Base-by-base conservation (phyloP, 495 filamentous ascomycete species). In the Trichoderma parareesei region DNA sequence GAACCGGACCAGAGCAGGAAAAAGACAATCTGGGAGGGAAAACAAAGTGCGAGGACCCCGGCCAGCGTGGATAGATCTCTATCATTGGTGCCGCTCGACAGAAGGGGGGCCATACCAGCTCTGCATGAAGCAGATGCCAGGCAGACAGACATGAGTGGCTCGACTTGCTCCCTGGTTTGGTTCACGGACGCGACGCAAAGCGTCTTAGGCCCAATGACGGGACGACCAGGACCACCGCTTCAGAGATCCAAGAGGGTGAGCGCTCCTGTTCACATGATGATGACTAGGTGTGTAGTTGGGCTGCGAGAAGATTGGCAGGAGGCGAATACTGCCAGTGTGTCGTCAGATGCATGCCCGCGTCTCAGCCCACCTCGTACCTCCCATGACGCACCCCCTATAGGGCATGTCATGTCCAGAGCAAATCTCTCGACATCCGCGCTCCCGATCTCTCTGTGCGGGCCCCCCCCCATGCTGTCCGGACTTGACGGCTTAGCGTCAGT, bases 41-140 rank as follows among this genome's bases (percentile, higher is more conserved):
- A 65, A 48, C 27, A 65, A 65, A 65, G 44, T 27, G 27, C 27
- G 41, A 64, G 40, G 40, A 64, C n/a, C 38, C 9, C 10, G 37
- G 7, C 62, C 38, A 57, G 43, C 55, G 63, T 55, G 46, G 63
- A 64, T 20, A 27, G 41, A 18, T 27, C 33, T 53, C 53, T 57
- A 37, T 57, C 53, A 57, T 57, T 57, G 53, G 53, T 27, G 53
- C 53, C 18, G 27, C 53, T 27, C 18, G 18, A n/a, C 3, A 13
- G 53, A 14, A 57, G 33, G 53, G 48, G 53, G 53, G 53, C 53
- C 53, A 57, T 57, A 57, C 27, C 53, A 57, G 53, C 37, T 5
- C 5, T 57, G 53, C 53, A 57, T 57, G 53, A 57, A 9, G 27
- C 11, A 20, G 27, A 57, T n/a, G 27, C 27, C 44, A 18, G 13